A percentile compares a stretch with the other conserved stretches of the same genome.
phyloP scores from a whole-genome alignment of 495 filamentous ascomycete genomes.

The Xylaria telfairii region DNA sequence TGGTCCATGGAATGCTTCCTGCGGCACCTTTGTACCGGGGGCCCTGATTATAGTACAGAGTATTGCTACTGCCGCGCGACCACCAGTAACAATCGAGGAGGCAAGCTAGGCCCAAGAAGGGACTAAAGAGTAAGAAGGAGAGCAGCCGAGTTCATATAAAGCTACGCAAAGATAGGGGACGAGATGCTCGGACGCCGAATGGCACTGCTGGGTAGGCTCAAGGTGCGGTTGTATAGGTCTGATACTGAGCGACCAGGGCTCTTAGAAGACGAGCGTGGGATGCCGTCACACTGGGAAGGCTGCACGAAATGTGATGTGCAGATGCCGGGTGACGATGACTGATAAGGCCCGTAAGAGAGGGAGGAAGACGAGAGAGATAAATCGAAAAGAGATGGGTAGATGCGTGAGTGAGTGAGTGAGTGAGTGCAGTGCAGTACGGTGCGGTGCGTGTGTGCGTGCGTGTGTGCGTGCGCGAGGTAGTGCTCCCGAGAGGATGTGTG shows the following conservation, averaged over 20 bases:
- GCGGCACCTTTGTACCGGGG: constrained; percentile 28
- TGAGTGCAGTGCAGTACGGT: too few relatives aligned
- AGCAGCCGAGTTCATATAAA: constrained; percentile 20
- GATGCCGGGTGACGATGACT: constrained; percentile 12
- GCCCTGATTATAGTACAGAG: constrained; percentile 17
- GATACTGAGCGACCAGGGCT: constrained; percentile 23
- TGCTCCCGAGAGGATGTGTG: constrained; percentile 14
- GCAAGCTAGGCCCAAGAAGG: background rate
- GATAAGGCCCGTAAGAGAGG: constrained; percentile 18
- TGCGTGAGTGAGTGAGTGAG: background rate
- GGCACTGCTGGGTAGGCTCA: constrained; percentile 6
- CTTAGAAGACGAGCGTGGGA: constrained; percentile 10
- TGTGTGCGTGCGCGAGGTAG: constrained; percentile 2
- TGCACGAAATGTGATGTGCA: constrained; percentile 24
- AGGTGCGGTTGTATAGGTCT: constrained; percentile 11
- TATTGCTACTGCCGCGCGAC: constrained; percentile 20
- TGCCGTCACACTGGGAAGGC: constrained; percentile 11
- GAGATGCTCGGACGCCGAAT: constrained; percentile 5
- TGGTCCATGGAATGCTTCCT: constrained; percentile 39
- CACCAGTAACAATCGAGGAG: constrained; percentile 8
- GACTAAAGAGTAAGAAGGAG: background rate
- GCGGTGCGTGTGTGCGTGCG: background rate
- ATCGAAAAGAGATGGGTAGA: constrained; percentile 6
- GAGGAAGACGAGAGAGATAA: constrained; percentile 3
- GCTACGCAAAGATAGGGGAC: constrained; percentile 14